Percentiles rank a stretch among this genome's conserved stretches.
Evolutionary conservation across 192 early-diverging fungal species (phyloP).

Genomic region (Backusella liffmaniae): DNA sequence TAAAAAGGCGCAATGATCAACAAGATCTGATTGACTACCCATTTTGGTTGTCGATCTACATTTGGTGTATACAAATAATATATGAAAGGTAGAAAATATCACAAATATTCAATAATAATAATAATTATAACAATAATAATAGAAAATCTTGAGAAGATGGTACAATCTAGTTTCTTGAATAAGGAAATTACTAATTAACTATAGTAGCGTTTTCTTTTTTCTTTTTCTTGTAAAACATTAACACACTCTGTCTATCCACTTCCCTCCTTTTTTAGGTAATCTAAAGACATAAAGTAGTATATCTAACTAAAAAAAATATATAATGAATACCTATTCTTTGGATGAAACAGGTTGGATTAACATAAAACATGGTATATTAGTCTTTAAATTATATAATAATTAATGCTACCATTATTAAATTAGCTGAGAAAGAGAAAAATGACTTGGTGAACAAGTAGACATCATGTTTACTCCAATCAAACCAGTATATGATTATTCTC

Average conservation of each 20-base stretch:
- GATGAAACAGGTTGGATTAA: not conserved
- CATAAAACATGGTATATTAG: not conserved
- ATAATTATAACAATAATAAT: not conserved
- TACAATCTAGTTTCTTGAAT: not conserved
- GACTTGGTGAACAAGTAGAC: not conserved
- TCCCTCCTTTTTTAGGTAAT: not conserved
- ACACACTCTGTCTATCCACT: not conserved
- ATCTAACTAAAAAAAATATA: not conserved
- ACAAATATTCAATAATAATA: not conserved
- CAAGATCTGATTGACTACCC: not conserved
- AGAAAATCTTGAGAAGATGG: not conserved
- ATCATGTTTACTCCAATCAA: not conserved
- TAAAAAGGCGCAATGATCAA: not conserved
- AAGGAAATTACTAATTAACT: conserved; percentile 6
- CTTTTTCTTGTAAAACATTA: conserved; percentile 1
- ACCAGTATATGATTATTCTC: not conserved
- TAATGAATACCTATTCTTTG: not conserved
- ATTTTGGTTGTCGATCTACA: not conserved
- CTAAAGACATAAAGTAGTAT: not conserved
- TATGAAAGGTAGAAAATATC: not conserved
- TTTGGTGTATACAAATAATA: not conserved
- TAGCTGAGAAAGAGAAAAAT: conserved; percentile 6
- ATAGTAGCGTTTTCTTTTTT: not conserved
- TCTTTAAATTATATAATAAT: not conserved
- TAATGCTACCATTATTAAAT: not conserved